These are phyloP conservation scores for Talaromyces sp. DNA, from an alignment of 2,329 filamentous ascomycete species.

Conservation along the genomic window DNA sequence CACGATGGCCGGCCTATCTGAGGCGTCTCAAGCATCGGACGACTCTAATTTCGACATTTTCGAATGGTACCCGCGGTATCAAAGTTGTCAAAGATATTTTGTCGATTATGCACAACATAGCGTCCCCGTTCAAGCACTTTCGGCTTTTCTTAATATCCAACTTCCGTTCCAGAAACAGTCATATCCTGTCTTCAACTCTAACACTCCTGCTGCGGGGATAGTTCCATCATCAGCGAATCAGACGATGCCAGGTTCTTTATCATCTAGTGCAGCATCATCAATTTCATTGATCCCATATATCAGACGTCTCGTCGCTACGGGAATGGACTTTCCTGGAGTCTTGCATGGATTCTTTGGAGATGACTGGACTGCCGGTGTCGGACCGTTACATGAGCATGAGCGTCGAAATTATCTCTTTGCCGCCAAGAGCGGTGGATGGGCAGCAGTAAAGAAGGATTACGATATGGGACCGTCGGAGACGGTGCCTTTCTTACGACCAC, in stretches of 20 bases:
- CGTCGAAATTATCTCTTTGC: slow-evolving; percentile 92
- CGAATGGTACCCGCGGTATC: slow-evolving; percentile 87
- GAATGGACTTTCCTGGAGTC: slow-evolving; percentile 81
- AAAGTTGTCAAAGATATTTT: slow-evolving; percentile 86
- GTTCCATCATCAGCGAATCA: slow-evolving; percentile 36
- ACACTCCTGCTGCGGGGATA: slow-evolving; percentile 14
- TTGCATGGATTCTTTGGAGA: slow-evolving; percentile 96
- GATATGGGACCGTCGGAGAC: slow-evolving; percentile 79
- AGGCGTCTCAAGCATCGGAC: slow-evolving; percentile 32
- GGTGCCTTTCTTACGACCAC: slow-evolving; percentile 77
- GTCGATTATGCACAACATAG: slow-evolving; percentile 85
- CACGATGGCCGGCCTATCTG: slow-evolving; percentile 34
- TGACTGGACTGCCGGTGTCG: slow-evolving; percentile 75
- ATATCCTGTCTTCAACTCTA: slow-evolving; percentile 45
- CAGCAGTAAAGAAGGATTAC: slow-evolving; percentile 82
- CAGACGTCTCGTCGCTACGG: slow-evolving; percentile 81
- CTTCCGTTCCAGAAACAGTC: slow-evolving; percentile 72
- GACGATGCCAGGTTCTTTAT: slow-evolving; percentile 32
- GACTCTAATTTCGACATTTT: slow-evolving; percentile 61
- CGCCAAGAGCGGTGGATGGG: slow-evolving; percentile 87
- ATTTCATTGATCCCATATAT: slow-evolving; percentile 83
- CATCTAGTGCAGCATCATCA: slow-evolving; percentile 31
- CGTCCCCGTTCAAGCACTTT: slow-evolving; percentile 75
- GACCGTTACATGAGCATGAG: slow-evolving; percentile 80
- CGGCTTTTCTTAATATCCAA: slow-evolving; percentile 85